Evolutionary conservation across 495 filamentous ascomycete species (phyloP), one percentile per base, ranked within the genome.

Genomic region (Penicillium daleae): DNA sequence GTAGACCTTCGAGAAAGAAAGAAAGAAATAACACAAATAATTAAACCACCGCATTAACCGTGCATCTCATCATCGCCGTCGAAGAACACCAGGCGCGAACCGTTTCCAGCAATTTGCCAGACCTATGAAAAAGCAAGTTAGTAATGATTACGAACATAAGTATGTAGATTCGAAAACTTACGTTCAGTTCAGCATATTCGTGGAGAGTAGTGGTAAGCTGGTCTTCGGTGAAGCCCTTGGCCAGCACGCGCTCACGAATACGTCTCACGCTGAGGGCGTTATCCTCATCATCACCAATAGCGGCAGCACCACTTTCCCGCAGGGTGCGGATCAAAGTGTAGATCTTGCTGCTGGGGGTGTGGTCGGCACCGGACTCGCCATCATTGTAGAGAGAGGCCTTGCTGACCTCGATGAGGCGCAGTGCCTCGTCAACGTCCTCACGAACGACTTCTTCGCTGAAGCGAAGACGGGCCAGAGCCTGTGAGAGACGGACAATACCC

Each of bases 201-300:
- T 94, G 89, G 66, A 99, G 82, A 39, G 92, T 90, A 63, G 85
- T 85, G 54, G 87, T 83, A 76, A 97, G 90, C 72, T 98, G 93
- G 77, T 97, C 90, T 65, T 92, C 90, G 5, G 96, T 98, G 69
- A 98, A 99, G 9, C 96, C 96, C 83, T 96, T 97, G 29, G 92
- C 95, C 65, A 98, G 82, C 29, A 98, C 92, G 44, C 95, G 73
- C 71, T 98, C 93, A 66, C 92, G 83, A 37, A 99, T 90, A 73
- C 90, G 90, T 62, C 89, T 82, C 81, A 99, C 82, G 75, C 89
- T 94, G 64, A 99, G 74, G 76, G 96, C 92, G 4, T 91, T 89
- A 6, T 87, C 78, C 4, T 86, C 84, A 1, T 86, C 88, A 63
- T 88, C 90, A 32, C 86, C 89, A 22, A 85, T 83, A 21, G 90